phyloP scores from a whole-genome alignment of 2,329 filamentous ascomycete species.

The Rachicladosporium sp. region DNA sequence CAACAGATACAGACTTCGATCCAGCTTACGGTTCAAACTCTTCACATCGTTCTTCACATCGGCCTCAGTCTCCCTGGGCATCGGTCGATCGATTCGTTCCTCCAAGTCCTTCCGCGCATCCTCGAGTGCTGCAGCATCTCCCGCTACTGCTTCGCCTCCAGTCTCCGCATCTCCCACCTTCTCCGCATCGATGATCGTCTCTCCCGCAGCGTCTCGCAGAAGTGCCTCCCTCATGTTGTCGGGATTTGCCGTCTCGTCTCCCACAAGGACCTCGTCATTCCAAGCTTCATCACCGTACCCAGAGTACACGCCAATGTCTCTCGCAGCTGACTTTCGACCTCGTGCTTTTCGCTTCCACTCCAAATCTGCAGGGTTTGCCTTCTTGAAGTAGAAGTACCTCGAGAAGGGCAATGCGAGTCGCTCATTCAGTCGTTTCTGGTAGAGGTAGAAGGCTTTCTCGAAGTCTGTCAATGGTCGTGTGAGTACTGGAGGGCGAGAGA shows the following conservation, averaged over 20 bases:
- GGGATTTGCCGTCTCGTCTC: conserved; percentile 53
- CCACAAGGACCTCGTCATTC: conserved; percentile 82
- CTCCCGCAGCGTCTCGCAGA: conserved; percentile 59
- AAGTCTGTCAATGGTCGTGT: conserved; percentile 76
- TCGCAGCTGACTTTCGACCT: conserved; percentile 63
- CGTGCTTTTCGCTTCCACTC: conserved; percentile 83
- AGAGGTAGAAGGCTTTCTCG: conserved; percentile 88
- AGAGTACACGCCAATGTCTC: conserved; percentile 77
- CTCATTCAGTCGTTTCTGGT: conserved; percentile 94
- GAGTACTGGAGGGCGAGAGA: conserved; percentile 78
- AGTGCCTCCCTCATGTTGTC: conserved; percentile 55
- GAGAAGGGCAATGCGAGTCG: conserved; percentile 78
- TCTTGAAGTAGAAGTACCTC: conserved; percentile 89
- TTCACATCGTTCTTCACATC: conserved; percentile 61
- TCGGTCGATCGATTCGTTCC: conserved; percentile 50
- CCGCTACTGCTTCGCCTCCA: conserved; percentile 32
- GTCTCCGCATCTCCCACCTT: conserved; percentile 28
- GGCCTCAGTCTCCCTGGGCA: conserved; percentile 61
- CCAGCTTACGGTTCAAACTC: conserved; percentile 68
- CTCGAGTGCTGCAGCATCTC: conserved; percentile 15
- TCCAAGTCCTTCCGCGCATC: conserved; percentile 12
- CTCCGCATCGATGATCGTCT: conserved; percentile 37
- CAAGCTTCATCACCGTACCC: conserved; percentile 62
- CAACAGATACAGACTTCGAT: conserved; percentile 75
- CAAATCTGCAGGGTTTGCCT: conserved; percentile 66